Evolutionary conservation across 2,329 filamentous ascomycete species (phyloP).

Genomic region (Alternaria sp.): DNA sequence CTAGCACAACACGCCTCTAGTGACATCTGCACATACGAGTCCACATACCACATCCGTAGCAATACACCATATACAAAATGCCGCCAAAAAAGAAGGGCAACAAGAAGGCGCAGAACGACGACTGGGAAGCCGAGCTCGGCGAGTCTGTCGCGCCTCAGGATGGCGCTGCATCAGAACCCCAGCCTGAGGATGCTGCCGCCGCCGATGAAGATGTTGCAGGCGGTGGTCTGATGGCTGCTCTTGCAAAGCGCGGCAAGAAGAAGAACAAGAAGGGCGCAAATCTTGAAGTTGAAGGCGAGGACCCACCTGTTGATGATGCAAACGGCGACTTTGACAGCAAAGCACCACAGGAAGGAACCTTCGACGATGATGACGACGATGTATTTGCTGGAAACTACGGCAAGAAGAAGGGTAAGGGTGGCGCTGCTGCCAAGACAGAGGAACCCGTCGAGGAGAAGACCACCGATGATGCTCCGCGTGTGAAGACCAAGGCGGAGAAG

Average conservation of each 20-base stretch:
- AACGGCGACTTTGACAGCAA: conserved; percentile 65
- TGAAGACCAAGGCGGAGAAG: conserved; percentile 98
- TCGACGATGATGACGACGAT: conserved; percentile 74
- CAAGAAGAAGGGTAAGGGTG: conserved; percentile 72
- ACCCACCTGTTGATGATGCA: conserved; percentile 55
- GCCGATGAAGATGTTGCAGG: conserved; percentile 61
- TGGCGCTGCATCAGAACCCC: conserved; percentile 50
- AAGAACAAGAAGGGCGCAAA: conserved; percentile 84
- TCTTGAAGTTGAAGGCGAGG: conserved; percentile 73
- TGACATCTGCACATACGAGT: conserved; percentile 7
- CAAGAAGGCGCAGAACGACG: conserved; percentile 86
- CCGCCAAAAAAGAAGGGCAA: conserved; percentile 94
- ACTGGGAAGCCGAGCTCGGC: conserved; percentile 94
- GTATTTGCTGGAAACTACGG: conserved; percentile 78
- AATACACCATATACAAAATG: conserved; percentile 64
- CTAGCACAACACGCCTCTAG: conserved; percentile 1
- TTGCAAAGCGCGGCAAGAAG: conserved; percentile 69
- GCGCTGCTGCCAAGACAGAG: conserved; percentile 52
- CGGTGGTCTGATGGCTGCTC: conserved; percentile 58
- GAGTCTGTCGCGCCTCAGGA: conserved; percentile 73
- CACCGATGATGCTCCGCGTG: conserved; percentile 55
- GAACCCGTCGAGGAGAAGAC: conserved; percentile 48
- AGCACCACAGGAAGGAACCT: conserved; percentile 78
- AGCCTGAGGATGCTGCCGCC: conserved; percentile 41
- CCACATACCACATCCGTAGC: neutral